Evolutionary conservation across 2,329 filamentous ascomycete species (phyloP), one percentile per base, ranked within the genome.

Genomic region (Aureobasidium zeae): DNA sequence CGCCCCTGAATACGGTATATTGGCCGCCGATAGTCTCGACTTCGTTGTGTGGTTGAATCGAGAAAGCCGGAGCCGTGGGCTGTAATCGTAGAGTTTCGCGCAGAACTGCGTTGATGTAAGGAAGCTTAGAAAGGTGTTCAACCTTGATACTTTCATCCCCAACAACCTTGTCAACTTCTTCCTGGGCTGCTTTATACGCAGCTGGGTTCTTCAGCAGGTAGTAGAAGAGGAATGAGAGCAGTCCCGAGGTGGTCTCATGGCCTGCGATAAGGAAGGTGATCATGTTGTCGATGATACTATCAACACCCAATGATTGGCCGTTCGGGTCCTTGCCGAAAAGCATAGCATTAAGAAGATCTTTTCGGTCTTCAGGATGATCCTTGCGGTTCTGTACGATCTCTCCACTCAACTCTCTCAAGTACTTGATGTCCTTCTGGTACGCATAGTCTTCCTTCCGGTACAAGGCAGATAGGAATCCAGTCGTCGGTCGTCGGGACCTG

Each of bases 331-430:
- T 70, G 0, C 79, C 79, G 5, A 77, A 66, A 32, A 88, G 63
- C 79, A 88, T 83, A 22, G 79, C 76, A 48, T 75, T 74, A 9
- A 87, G 62, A 5, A 87, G 64, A 58, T 87, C 83, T 45, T 79
- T 81, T 50, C 74, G 73, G 2, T 60, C 46, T 7, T 53, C 66
- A 0, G 74, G 73, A 44, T 78, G 66, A 13, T 68, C 58, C 50
- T 72, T 74, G 17, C 81, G 68, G 4, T 73, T 60, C 16, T 75
- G 65, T 0, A 86, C 66, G 8, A 86, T 68, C n/a, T 79, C 73
- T 35, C 70, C 63, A 12, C 76, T 70, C 3, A 75, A 70, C 5
- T 70, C 64, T 16, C 70, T 69, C 61, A 83, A 63, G 5, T 70
- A 62, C 5, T 67, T 63, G 43, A 80, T 77, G 51, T 81, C 71